Evolutionary conservation across 306 rosid genomes (phyloP), one percentile per base, ranked within the genome.

Genomic region (Mimosa bimucronata): DNA sequence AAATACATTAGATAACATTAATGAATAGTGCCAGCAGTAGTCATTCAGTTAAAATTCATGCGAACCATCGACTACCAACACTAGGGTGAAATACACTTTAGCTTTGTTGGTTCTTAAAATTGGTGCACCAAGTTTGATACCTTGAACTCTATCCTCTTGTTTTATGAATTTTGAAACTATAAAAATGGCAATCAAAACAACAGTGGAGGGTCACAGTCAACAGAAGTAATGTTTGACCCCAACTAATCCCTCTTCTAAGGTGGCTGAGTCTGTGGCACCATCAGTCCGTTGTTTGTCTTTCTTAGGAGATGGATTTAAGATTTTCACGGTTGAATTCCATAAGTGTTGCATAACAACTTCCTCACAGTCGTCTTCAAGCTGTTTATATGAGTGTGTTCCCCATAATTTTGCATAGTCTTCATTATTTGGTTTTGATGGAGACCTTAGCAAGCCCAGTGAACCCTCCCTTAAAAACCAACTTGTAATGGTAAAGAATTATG

Each of bases 381-480:
- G 15, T 57, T 57, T 57, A 21, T 9, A 57, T 57, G 64, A 23
- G 30, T 21, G 16, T 10, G 30, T 57, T 55, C n/a, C 30, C 30
- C 64, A 9, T 57, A 29, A 14, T 23, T 23, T 23, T 23, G 10
- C 5, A 34, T 6, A 14, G 64, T 57, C 30, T 57, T 23, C 30
- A 57, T 57, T 5, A 57, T 57, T 23, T 57, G 64, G 64, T 57
- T 57, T 57, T 57, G 62, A 55, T 55, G 14, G 64, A 23, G 64
- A 23, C 64, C 11, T 57, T 2, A 23, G 30, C 30, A 9, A 23
- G 64, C 64, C 62, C 11, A 23, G 64, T 23, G 64, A 57, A 57
- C 64, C 64, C 60, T 52, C 60, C 61, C 28, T 53, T n/a, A 19
- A 53, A 52, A 53, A 21, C 28, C 25, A n/a, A 21, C 11, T 21